Percentiles rank a stretch among this genome's conserved stretches.
Evolutionary conservation across 495 filamentous ascomycete species (phyloP).

Genomic region (Tetracladium marchalianum): DNA sequence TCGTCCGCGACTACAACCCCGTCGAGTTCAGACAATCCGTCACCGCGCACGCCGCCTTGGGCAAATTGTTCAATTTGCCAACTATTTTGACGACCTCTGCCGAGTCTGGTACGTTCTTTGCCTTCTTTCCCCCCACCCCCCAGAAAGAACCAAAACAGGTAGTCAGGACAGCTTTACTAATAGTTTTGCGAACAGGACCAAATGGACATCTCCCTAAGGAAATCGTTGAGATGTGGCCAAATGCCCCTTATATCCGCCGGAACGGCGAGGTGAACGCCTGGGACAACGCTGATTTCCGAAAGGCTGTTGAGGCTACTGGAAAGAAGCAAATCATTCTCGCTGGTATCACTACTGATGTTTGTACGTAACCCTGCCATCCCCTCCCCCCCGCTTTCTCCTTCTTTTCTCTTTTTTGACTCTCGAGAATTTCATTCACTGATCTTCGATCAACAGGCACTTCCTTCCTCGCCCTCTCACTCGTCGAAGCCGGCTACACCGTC

Average conservation of each 20-base stretch:
- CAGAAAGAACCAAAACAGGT: too few species aligned
- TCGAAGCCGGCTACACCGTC: constrained; percentile 65
- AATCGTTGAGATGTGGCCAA: constrained; percentile 58
- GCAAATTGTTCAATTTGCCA: constrained; percentile 58
- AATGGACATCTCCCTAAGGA: constrained; percentile 66
- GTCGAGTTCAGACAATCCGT: constrained; percentile 57
- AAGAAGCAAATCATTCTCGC: constrained; percentile 64
- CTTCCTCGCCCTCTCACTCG: constrained; percentile 63
- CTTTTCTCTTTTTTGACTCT: neutral
- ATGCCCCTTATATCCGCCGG: constrained; percentile 54
- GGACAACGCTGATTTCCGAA: constrained; percentile 65
- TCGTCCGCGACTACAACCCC: constrained; percentile 55
- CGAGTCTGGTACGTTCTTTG: constrained; percentile 30
- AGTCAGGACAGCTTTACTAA: too few species aligned
- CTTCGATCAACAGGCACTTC: constrained; percentile 41
- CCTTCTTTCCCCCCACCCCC: too few species aligned
- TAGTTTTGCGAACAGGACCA: constrained; percentile 28
- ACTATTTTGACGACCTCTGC: constrained; percentile 61
- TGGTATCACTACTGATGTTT: constrained; percentile 71
- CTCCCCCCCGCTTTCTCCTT: neutral
- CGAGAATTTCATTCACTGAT: neutral
- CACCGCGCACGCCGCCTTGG: constrained; percentile 57
- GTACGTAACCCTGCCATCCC: constrained; percentile 30
- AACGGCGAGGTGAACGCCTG: constrained; percentile 73
- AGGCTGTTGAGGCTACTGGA: constrained; percentile 52